Percentiles rank a stretch among this genome's conserved stretches.
Conservation (phyloP, 352 stramenopile species). For the Phytophthora sp. region DNA sequence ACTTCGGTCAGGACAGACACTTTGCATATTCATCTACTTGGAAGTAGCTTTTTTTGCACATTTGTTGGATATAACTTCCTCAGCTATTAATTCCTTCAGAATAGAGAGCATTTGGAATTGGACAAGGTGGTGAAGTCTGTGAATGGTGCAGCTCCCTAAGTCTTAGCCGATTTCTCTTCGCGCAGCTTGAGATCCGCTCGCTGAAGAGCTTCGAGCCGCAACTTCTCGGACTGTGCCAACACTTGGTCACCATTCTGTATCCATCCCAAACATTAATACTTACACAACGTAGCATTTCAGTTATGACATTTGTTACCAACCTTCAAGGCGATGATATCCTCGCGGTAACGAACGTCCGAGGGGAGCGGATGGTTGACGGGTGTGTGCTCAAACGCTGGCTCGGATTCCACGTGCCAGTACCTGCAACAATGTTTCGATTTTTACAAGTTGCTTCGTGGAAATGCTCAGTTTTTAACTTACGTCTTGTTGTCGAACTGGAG, state of each 20-base stretch:
- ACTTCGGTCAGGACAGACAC: slow-evolving; percentile 17
- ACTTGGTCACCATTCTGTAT: slow-evolving; percentile 55
- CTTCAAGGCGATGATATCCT: slow-evolving; percentile 70
- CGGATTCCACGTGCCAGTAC: slow-evolving; percentile 78
- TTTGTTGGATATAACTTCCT: slow-evolving; percentile 26
- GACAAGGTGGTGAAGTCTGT: slow-evolving; percentile 4
- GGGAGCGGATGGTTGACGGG: slow-evolving; percentile 50
- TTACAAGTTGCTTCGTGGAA: neutral
- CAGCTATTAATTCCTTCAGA: slow-evolving; percentile 34
- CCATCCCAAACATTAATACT: neutral
- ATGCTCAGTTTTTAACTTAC: slow-evolving; percentile 28
- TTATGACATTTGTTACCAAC: slow-evolving; percentile 15
- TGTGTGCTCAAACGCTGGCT: slow-evolving; percentile 62
- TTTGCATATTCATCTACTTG: slow-evolving; percentile 30
- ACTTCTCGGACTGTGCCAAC: slow-evolving; percentile 69
- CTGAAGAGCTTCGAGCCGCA: slow-evolving; percentile 75
- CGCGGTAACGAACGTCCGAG: slow-evolving; percentile 68
- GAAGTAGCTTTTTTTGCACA: slow-evolving; percentile 15
- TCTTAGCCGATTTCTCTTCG: slow-evolving; percentile 19
- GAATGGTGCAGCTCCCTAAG: neutral
- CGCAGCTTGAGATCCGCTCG: slow-evolving; percentile 58
- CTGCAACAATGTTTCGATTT: slow-evolving; percentile 19
- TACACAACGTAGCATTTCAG: neutral
- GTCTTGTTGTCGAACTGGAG: slow-evolving; percentile 75
- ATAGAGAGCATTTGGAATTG: slow-evolving; percentile 37